phyloP scores from a whole-genome alignment of 257 asterid species.

The Striga asiatica region DNA sequence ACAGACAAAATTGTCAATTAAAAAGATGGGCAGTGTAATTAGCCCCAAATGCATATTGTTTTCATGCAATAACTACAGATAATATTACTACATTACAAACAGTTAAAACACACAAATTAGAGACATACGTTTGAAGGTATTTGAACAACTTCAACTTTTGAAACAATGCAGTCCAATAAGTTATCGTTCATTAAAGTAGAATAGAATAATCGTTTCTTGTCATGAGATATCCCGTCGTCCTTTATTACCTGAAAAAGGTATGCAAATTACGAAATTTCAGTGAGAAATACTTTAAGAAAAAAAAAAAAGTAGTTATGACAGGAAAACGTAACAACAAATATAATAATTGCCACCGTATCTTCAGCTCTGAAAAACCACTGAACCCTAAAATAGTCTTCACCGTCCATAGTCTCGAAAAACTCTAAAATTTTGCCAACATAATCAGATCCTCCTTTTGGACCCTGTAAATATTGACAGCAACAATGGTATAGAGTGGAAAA shows the following conservation, averaged over 20 bases:
- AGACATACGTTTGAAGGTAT: slow-evolving; percentile 28
- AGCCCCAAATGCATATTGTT: neutral
- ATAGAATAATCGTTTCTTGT: slow-evolving; percentile 38
- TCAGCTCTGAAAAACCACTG: slow-evolving; percentile 44
- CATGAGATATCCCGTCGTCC: slow-evolving; percentile 30
- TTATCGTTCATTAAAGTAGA: slow-evolving; percentile 42
- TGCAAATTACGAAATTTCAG: slow-evolving; percentile 3
- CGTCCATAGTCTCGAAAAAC: slow-evolving; percentile 32
- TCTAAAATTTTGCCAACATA: slow-evolving; percentile 39
- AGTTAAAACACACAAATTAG: slow-evolving; percentile 3
- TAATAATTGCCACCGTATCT: slow-evolving; percentile 33
- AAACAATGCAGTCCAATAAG: slow-evolving; percentile 34
- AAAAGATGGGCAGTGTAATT: neutral
- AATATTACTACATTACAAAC: neutral
- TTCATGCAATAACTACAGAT: neutral
- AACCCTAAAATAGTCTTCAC: slow-evolving; percentile 36
- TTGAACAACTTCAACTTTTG: slow-evolving; percentile 41
- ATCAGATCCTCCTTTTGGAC: slow-evolving; percentile 30
- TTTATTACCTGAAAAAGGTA: slow-evolving; percentile 28
- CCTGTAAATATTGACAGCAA: slow-evolving; percentile 19
- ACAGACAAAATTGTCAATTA: neutral
- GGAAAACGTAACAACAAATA: neutral
- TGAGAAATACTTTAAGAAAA: neutral
- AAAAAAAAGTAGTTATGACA: neutral
- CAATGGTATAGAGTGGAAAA: slow-evolving; percentile 10